Percentiles rank a stretch among this genome's conserved stretches.
phyloP scores from a whole-genome alignment of 2,329 filamentous ascomycete species.

The Septoria linicola region DNA sequence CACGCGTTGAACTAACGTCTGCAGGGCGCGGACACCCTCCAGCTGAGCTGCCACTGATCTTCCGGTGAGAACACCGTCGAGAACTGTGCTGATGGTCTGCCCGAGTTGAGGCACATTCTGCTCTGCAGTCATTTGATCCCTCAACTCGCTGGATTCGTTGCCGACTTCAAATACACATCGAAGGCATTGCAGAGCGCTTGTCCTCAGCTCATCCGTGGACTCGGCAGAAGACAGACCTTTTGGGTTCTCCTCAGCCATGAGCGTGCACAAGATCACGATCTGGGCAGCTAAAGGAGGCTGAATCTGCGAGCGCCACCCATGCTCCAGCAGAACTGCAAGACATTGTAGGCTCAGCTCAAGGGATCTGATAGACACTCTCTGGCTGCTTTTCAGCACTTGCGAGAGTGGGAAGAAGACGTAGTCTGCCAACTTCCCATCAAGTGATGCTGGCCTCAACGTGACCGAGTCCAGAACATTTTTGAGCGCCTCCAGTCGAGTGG shows the following conservation, averaged over 20 bases:
- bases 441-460: constrained; percentile 36
- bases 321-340: constrained; percentile 67
- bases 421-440: constrained; percentile 84
- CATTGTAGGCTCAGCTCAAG: constrained; percentile 77
- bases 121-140: constrained; percentile 53
- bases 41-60: constrained; percentile 67
- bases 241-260: constrained; percentile 73
- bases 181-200: constrained; percentile 70
- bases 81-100: constrained; percentile 74
- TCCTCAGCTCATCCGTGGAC: constrained; percentile 71
- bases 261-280: constrained; percentile 78
- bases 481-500: constrained; percentile 49
- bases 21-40: constrained; percentile 65
- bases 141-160: constrained; percentile 45
- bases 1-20: constrained; percentile 62
- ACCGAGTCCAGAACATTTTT: constrained; percentile 42
- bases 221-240: constrained; percentile 52
- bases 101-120: constrained; percentile 74
- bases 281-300: constrained; percentile 74
- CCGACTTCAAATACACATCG: constrained; percentile 61
- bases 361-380: constrained; percentile 67
- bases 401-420: constrained; percentile 94
- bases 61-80: constrained; percentile 69
- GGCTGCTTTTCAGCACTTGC: constrained; percentile 75
- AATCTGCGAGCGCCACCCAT: constrained; percentile 76